Percentiles rank a stretch among this genome's conserved stretches.
Evolutionary conservation across 2,329 filamentous ascomycete species (phyloP).

Genomic region (Thielaviopsis populi): DNA sequence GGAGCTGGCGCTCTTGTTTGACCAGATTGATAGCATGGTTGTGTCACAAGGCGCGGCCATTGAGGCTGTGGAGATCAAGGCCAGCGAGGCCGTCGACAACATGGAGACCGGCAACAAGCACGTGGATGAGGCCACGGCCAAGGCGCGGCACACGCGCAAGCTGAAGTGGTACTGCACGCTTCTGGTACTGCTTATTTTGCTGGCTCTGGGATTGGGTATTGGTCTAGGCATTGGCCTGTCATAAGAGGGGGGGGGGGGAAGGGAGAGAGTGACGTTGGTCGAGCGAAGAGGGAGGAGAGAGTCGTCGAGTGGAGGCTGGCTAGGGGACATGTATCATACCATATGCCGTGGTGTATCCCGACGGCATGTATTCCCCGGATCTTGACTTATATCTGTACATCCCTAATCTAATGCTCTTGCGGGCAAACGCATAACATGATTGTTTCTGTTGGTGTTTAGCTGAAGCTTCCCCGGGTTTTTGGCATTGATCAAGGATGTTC

Average conservation of each 20-base stretch:
- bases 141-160: conserved; percentile 51
- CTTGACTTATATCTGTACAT: no score
- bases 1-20: conserved; percentile 56
- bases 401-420: no score
- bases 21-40: conserved; percentile 59
- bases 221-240: conserved; percentile 35
- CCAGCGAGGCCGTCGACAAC: conserved; percentile 48
- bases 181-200: conserved; percentile 42
- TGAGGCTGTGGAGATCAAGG: conserved; percentile 47
- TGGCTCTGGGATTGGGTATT: conserved; percentile 40
- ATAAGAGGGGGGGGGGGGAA: not conserved
- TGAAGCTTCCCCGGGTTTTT: not conserved
- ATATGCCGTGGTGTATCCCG: no score
- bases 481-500: not conserved
- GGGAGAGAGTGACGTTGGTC: not conserved
- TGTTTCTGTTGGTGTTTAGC: not conserved
- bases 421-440: not conserved
- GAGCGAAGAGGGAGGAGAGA: not conserved
- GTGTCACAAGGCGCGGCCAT: conserved; percentile 56
- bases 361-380: no score
- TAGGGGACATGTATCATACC: not conserved
- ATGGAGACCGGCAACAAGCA: conserved; percentile 40
- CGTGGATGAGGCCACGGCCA: conserved; percentile 54
- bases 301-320: not conserved
- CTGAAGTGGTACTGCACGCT: conserved; percentile 63